Base-by-base conservation (phyloP, 2,329 filamentous ascomycete species). In the Zymoseptoria passerinii region DNA sequence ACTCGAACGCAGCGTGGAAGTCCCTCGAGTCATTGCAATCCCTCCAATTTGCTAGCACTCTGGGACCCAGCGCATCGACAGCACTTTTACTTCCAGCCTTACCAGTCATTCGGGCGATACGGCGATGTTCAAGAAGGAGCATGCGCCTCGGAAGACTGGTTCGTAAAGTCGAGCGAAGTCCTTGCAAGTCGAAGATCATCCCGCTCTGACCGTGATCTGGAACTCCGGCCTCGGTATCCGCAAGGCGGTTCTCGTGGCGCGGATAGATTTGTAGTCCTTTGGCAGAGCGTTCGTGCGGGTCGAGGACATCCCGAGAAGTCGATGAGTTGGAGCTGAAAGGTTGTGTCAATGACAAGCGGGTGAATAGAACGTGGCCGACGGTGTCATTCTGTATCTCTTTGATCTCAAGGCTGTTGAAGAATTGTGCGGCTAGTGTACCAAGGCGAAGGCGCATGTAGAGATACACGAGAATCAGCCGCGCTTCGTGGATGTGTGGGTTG, bases 361-460 rank as follows among this genome's bases (percentile, higher is more conserved):
- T 72, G 52, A 72, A 67, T 5, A 73, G 62, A 2, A 64, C 65
- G 52, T 74, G 71, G 4, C 67, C 69, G 18, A 73, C 63, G 6
- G 72, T 73, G 50, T 73, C 72, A 55, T 67, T 62, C 48, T 73
- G 72, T 6, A 73, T 66, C 53, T 73, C 70, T 54, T 72, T 73
- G n/a, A 73, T 60, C 40, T 59, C 65, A 9, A 74, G 63, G 7
- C 66, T 68, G 48, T 69, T 66, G 58, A 70, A 73, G 16, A 68
- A 52, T 3, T 58, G 57, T 55, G 70, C 65, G 1, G 71, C 70
- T 7, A 69, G 62, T 18, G 65, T 66, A 16, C 68, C 70, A 8
- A 73, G 65, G 3, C 66, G 67, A 8, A 73, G 66, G 19, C 67
- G 64, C 63, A 69, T 69, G 56, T 72, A 71, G 40, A 73, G 60